Evolutionary conservation across 768 basidiomycete species (phyloP), one percentile per base, ranked within the genome.

Genomic region (Trametes coccinea): DNA sequence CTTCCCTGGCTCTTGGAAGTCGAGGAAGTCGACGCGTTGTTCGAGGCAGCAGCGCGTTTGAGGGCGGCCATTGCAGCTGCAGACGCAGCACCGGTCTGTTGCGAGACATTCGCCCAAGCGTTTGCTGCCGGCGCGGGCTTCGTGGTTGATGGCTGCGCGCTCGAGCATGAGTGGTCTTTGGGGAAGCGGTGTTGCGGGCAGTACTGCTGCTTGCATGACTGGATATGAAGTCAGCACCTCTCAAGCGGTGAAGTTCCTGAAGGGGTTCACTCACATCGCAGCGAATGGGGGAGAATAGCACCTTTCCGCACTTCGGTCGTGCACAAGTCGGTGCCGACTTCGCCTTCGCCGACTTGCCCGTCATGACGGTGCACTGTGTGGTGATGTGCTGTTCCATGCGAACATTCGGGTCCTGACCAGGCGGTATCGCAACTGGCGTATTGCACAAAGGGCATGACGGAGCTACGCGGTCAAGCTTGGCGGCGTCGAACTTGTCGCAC

Each of bases 111-210:
- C 66, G 60, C 34, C 54, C 59, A 41, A 59, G 58, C 44, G 54
- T 67, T 51, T 53, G 57, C 56, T 48, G 67, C 37, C 17, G 71
- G 17, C 14, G 69, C 60, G 41, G 55, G 64, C 56, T 57, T 66
- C 22, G 72, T 22, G 16, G 66, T 63, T 5, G 70, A 60, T 14
- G 60, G 17, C 1, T 63, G 52, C 17, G 64, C 33, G n/a, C 53
- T 16, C 3, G 70, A 41, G 67, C 92, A 92, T 54, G 60, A 78
- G 63, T 95, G 92, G 65, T 90, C 87, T 44, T 77, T 77, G 8
- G 91, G 87, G 73, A 92, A 92, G 46, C 93, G 89, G 70, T 95
- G 92, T 30, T 83, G 75, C 0, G 89, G 81, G 70, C 92, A 95
- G 70, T 86, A 94, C 64, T 88, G 85, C 62, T 83, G 75, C 46